Evolutionary conservation across 2,329 filamentous ascomycete genomes (phyloP).

Genomic region (Cercospora berteroae): DNA sequence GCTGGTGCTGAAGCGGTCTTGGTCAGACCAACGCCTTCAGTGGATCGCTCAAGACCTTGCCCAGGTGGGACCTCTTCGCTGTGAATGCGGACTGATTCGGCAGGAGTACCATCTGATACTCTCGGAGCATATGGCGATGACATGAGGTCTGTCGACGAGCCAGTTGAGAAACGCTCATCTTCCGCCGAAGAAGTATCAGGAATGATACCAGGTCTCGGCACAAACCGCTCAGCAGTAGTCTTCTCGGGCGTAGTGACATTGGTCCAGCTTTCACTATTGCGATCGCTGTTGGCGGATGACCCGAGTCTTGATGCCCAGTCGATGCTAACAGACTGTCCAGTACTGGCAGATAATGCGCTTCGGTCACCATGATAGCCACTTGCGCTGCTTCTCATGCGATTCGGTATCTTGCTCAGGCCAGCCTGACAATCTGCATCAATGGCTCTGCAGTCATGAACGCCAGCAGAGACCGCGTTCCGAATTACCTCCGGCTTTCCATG

Average conservation of each 20-base stretch:
- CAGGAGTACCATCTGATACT: background rate
- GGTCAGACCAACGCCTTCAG: background rate
- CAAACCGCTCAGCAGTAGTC: background rate
- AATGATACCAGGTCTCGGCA: background rate
- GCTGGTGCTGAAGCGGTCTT: background rate
- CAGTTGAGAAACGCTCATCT: background rate
- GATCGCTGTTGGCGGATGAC: background rate
- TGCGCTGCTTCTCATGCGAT: background rate
- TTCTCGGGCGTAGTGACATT: conserved; percentile 7
- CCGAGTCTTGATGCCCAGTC: conserved; percentile 1
- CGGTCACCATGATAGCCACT: conserved; percentile 1
- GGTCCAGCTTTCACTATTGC: conserved; percentile 2
- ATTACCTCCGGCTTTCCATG: background rate
- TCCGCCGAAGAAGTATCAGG: conserved; percentile 3
- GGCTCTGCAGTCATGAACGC: background rate
- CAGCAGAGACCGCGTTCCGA: background rate
- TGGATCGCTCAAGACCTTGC: background rate
- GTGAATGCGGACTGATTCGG: background rate
- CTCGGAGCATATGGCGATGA: background rate
- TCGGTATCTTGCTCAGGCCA: background rate
- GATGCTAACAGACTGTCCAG: conserved; percentile 1
- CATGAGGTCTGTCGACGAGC: background rate
- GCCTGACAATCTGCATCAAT: background rate
- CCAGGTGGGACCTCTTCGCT: background rate
- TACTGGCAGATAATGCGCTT: background rate